Evolutionary conservation across 768 basidiomycete species (phyloP).

Genomic region (Wakefieldia striispora): DNA sequence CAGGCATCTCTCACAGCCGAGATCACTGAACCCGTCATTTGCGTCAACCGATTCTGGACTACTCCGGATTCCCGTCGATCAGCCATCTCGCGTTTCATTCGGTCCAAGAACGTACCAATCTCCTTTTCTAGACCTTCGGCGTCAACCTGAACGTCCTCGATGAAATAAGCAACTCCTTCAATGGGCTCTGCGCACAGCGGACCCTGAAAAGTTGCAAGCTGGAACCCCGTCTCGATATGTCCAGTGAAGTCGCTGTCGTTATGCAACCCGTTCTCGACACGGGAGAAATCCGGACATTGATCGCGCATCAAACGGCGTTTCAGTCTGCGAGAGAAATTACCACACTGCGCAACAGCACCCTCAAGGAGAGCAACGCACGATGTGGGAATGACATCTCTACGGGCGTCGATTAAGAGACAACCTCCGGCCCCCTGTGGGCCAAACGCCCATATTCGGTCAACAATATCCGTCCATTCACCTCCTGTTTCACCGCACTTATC

Average conservation of each 20-base stretch:
- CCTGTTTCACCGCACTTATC: conserved; percentile 65
- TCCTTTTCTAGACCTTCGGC: conserved; percentile 58
- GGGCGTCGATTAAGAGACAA: conserved; percentile 79
- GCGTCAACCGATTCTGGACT: conserved; percentile 81
- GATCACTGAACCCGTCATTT: conserved; percentile 88
- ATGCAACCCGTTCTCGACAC: conserved; percentile 34
- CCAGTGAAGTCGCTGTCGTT: conserved; percentile 65
- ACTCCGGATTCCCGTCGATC: conserved; percentile 14
- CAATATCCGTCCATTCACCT: conserved; percentile 73
- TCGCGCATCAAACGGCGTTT: conserved; percentile 44
- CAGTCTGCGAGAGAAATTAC: conserved; percentile 39
- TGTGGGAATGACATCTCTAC: conserved; percentile 42
- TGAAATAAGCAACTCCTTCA: conserved; percentile 87
- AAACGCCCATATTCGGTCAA: conserved; percentile 83
- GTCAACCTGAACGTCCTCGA: conserved; percentile 73
- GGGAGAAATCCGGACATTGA: conserved; percentile 32
- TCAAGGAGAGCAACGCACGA: conserved; percentile 48
- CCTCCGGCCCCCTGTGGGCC: conserved; percentile 87
- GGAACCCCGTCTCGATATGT: conserved; percentile 90
- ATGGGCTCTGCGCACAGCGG: conserved; percentile 95
- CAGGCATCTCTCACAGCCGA: conserved; percentile 89
- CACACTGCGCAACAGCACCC: conserved; percentile 4
- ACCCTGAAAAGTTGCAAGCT: conserved; percentile 91
- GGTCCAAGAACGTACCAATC: conserved; percentile 47
- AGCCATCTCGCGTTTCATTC: conserved; percentile 1